Base-by-base conservation (phyloP, 257 asterid species). In the Plectranthus barbatus region DNA sequence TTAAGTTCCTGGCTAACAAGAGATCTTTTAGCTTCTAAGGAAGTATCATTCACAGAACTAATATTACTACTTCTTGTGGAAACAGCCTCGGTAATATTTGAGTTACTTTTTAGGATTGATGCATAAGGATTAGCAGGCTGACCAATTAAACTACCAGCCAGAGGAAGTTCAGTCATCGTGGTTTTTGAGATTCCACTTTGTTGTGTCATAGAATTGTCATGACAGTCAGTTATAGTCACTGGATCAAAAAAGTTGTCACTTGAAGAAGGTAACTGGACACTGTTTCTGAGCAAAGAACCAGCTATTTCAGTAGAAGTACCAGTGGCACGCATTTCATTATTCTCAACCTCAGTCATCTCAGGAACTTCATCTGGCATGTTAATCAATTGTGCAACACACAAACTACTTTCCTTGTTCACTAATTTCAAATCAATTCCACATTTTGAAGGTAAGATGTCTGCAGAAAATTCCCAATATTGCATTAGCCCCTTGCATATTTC, bases 401-500 rank as follows among this genome's bases (percentile, higher is more conserved):
- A 74, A 74, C 67, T 70, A 55, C 56, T 56, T 56, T 60, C 60
- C 26, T 74, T 62, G 18, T 72, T 51, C 55, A 37, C 68, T 20
- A 59, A 68, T 29, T 64, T 76, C 39, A 68, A n/a, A 49, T 72
- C 78, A 40, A 52, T 67, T 68, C 53, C 81, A 73, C 79, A 41
- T 66, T 54, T 50, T 65, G 41, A 64, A 46, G 80, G 46, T 45
- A 75, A 60, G 45, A 70, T 46, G 20, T 60, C 71, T 67, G 48
- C 69, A 20, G 87, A 78, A 57, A 85, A 47, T 69, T 68, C 76
- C 96, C 95, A 90, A 71, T 78, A 82, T 67, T 81, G 79, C 63
- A 80, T 68, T 59, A 85, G 82, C 70, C 80, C 89, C 74, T 72
- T 72, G 82, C 89, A 82, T 82, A 90, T 87, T 56, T 78, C 88